phyloP scores from a whole-genome alignment of 768 basidiomycete genomes.

The Sistotremastrum niveocremeum region DNA sequence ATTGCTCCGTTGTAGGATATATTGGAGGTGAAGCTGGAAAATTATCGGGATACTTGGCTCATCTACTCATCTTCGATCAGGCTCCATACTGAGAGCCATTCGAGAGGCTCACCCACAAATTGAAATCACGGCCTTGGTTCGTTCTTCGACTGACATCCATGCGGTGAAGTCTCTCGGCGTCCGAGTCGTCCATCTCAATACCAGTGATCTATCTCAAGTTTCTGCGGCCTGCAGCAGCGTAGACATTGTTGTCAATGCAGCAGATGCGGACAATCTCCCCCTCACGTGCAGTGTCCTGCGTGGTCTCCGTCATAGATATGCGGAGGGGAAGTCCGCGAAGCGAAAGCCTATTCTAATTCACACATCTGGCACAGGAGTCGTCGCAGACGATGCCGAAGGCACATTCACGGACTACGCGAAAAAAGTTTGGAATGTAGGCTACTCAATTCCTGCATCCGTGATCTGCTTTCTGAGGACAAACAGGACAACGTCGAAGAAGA shows the following conservation, averaged over 20 bases:
- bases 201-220: not conserved
- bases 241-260: constrained; percentile 13
- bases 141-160: constrained; percentile 5
- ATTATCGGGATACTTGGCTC: too few relatives aligned
- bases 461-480: not conserved
- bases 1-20: too few relatives aligned
- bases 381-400: constrained; percentile 7
- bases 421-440: constrained; percentile 13
- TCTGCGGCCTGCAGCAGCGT: not conserved
- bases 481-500: constrained; percentile 14
- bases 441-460: not conserved
- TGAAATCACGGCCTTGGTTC: constrained; percentile 7
- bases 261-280: constrained; percentile 14
- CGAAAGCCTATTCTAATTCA: constrained; percentile 13
- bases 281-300: constrained; percentile 11
- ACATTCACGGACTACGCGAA: constrained; percentile 6
- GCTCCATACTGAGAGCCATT: constrained; percentile 22
- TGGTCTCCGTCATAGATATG: constrained; percentile 6
- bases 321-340: not conserved
- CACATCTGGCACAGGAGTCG: constrained; percentile 11
- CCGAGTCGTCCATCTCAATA: too few relatives aligned
- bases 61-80: not conserved
- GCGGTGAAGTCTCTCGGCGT: not conserved
- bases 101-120: constrained; percentile 15
- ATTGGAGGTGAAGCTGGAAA: too few relatives aligned